phyloP scores from a whole-genome alignment of 2,329 filamentous ascomycete species.

The Microdochium paspali region DNA sequence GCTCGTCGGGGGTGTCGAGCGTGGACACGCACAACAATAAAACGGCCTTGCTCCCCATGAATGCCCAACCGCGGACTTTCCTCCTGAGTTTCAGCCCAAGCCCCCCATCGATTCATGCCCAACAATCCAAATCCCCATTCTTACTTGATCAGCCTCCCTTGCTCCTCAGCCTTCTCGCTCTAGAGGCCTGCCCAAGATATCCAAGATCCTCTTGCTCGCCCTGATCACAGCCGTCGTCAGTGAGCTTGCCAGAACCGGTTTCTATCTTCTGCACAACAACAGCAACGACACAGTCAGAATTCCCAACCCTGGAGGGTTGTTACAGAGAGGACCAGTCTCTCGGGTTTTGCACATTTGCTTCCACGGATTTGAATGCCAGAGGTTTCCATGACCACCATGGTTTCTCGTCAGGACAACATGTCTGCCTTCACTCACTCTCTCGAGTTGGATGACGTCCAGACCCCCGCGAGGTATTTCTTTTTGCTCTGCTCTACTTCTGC shows the following conservation, averaged over 20 bases:
- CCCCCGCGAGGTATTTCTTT: slow-evolving; percentile 46
- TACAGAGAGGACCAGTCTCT: slow-evolving; percentile 1
- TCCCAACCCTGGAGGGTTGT: neutral
- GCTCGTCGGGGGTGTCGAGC: neutral
- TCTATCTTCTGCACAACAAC: slow-evolving; percentile 1
- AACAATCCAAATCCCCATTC: slow-evolving; percentile 16
- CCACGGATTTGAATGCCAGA: slow-evolving; percentile 1
- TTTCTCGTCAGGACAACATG: slow-evolving; percentile 39
- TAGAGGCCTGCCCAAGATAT: slow-evolving; percentile 3
- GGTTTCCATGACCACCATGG: slow-evolving; percentile 37
- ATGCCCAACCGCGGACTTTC: slow-evolving; percentile 25
- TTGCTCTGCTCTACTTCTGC: slow-evolving; percentile 42
- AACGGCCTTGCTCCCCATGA: slow-evolving; percentile 37
- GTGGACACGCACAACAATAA: slow-evolving; percentile 26
- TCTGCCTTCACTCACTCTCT: slow-evolving; percentile 40
- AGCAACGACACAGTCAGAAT: neutral
- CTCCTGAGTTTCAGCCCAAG: slow-evolving; percentile 24
- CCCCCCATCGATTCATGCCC: slow-evolving; percentile 20
- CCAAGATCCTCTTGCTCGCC: neutral
- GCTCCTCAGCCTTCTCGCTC: neutral
- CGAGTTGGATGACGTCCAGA: slow-evolving; percentile 51
- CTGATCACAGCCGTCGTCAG: neutral
- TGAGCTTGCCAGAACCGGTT: neutral
- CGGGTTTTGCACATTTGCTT: neutral
- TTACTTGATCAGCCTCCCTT: slow-evolving; percentile 9